Base-by-base conservation (phyloP, 768 basidiomycete species). In the Glaciozyma antarctica region DNA sequence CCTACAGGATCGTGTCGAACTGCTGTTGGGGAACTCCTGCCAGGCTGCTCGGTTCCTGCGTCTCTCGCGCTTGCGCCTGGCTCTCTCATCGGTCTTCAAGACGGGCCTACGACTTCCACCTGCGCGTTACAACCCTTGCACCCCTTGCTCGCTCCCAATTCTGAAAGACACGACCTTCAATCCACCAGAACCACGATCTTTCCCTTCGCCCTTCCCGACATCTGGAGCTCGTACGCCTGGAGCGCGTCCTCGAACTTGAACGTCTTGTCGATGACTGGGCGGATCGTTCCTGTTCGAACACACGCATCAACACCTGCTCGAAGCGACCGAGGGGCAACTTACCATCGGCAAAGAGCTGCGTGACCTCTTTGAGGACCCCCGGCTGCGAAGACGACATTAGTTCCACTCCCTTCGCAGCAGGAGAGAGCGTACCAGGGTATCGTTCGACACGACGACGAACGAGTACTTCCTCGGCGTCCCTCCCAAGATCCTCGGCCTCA, bases 221-320 rank as follows among this genome's bases (percentile, higher is more conserved):
- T 41, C 22, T 28, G 34, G 24, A 52, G 28, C 51, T 85, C 84
- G 71, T 86, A 89, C 0, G 86, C 88, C 62, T 81, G 76, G 60
- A 81, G 73, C 2, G 76, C 82, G 9, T 86, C 82, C 41, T 82
- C 79, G 58, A 87, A 86, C 2, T 73, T 75, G 63, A 78, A 81
- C 0, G 82, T 81, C 0, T 84, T 85, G 73, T 88, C 86, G 5
- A 88, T 78, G 0, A 80, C 71, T 1, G 83, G 78, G 63, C 80
- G 82, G 8, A 87, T 72, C 62, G 79, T 79, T 30, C 82, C 81
- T 84, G 47, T 21, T 9, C 19, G 47, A 17, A 16, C 47, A 16
- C 9, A 16, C 3, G 19, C 47, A 8, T 24, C 47, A 48, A 24
- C n/a, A 21, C 6, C 47, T 48, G 47, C 21, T 24, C 16, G 47